These are phyloP conservation scores for Medakamo hakoo DNA, from an alignment of 139 green algal genomes.

Conservation along the genomic window DNA sequence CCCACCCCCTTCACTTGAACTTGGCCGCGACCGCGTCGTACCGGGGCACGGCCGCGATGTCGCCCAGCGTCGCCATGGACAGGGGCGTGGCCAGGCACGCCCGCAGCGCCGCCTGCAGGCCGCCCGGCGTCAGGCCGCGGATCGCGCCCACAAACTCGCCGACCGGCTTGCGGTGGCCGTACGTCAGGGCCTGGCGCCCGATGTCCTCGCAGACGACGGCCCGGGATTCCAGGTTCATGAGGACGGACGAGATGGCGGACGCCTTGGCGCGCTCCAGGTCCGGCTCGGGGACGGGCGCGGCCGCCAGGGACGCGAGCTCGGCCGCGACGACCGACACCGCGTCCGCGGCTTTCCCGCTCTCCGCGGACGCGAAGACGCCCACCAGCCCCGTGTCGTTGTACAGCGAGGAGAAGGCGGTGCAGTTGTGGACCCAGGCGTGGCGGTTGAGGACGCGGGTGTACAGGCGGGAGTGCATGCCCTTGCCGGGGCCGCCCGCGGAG, in stretches of 20 bases:
- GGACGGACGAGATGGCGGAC: conserved; percentile 49
- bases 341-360: conserved; percentile 21
- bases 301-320: conserved; percentile 38
- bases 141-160: conserved; percentile 25
- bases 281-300: conserved; percentile 28
- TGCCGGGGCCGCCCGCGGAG: conserved; percentile 69
- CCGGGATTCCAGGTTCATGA: conserved; percentile 87
- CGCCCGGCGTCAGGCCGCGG: conserved; percentile 16
- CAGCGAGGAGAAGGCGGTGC: conserved; percentile 64
- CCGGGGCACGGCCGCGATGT: conserved; percentile 28
- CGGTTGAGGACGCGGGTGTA: conserved; percentile 88
- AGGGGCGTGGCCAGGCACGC: conserved; percentile 28
- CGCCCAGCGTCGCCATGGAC: conserved; percentile 27
- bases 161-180: conserved; percentile 44
- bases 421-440: conserved; percentile 64
- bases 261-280: conserved; percentile 84
- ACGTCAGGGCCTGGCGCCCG: conserved; percentile 85
- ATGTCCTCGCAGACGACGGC: conserved; percentile 88
- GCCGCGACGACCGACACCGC: conserved; percentile 29
- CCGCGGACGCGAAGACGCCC: conserved; percentile 50
- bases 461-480: conserved; percentile 93
- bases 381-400: conserved; percentile 83
- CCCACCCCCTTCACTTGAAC: conserved; percentile 8
- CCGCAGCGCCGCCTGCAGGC: conserved; percentile 20
- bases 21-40: conserved; percentile 21